Conservation (phyloP, 805 yeast species). For the Wickerhamomyces bovis region DNA sequence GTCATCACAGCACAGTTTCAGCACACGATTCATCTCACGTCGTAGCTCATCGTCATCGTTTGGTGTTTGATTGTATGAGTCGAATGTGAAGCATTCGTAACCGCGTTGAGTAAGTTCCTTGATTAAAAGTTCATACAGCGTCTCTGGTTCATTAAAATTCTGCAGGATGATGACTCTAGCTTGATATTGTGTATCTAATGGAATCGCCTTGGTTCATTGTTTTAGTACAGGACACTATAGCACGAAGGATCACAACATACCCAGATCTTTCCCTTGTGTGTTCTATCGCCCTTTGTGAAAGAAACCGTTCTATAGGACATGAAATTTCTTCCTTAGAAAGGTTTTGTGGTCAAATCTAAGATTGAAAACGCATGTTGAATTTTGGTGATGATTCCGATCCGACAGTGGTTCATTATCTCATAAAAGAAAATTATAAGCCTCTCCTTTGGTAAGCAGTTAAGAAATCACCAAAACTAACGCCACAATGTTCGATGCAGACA, state of each 20-base stretch:
- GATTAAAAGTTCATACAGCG: slow-evolving; percentile 12
- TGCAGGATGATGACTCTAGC: slow-evolving; percentile 17
- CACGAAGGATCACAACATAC: slow-evolving; percentile 14
- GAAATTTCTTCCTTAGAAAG: too few species aligned
- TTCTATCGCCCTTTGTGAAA: slow-evolving; percentile 18
- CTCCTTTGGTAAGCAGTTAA: too few species aligned
- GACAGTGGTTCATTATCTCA: too few species aligned
- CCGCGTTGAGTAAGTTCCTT: slow-evolving; percentile 12
- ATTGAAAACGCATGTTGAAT: background rate
- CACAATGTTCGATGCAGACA: too few species aligned
- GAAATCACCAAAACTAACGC: too few species aligned
- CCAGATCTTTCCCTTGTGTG: slow-evolving; percentile 23
- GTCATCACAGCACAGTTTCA: slow-evolving; percentile 16
- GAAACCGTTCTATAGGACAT: background rate
- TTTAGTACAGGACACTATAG: background rate
- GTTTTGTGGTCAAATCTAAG: background rate
- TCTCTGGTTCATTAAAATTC: slow-evolving; percentile 15
- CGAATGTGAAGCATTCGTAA: slow-evolving; percentile 14
- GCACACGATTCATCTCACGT: slow-evolving; percentile 14
- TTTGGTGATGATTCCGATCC: too few species aligned
- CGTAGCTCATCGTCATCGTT: slow-evolving; percentile 8
- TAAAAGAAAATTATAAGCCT: too few species aligned
- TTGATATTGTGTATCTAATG: slow-evolving; percentile 8
- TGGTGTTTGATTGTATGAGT: slow-evolving; percentile 6
- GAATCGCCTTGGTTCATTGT: background rate